Evolutionary conservation across 345 rosid species (phyloP).

Genomic region (Cochlearia excelsa): DNA sequence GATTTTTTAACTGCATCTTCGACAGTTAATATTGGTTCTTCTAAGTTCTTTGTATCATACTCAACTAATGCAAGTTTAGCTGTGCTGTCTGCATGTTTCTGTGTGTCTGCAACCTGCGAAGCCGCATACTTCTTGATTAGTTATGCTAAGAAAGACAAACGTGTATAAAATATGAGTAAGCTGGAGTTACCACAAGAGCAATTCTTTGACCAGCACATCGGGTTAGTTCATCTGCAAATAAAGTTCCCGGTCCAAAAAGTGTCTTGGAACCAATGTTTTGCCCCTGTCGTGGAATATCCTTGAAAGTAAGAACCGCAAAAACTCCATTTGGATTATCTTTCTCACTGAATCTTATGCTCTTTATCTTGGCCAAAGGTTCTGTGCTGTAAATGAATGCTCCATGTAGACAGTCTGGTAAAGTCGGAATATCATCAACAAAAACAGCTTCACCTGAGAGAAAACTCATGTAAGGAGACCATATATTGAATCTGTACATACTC

Average conservation of each 20-base stretch:
- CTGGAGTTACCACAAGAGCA: slow-evolving; percentile 74
- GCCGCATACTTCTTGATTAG: no score
- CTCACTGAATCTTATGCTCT: slow-evolving; percentile 46
- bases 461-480: background rate
- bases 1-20: slow-evolving; percentile 70
- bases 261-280: slow-evolving; percentile 60
- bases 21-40: slow-evolving; percentile 61
- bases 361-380: slow-evolving; percentile 62
- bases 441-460: slow-evolving; percentile 71
- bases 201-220: slow-evolving; percentile 45
- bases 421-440: slow-evolving; percentile 88
- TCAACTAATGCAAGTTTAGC: slow-evolving; percentile 59
- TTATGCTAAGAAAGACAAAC: no score
- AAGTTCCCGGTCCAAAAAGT: slow-evolving; percentile 50
- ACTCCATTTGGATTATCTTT: slow-evolving; percentile 44
- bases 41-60: slow-evolving; percentile 55
- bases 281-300: slow-evolving; percentile 69
- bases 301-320: slow-evolving; percentile 48
- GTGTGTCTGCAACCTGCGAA: slow-evolving; percentile 79
- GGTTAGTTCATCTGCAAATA: slow-evolving; percentile 74
- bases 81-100: slow-evolving; percentile 72
- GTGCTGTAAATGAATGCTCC: slow-evolving; percentile 86
- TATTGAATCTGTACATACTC: background rate
- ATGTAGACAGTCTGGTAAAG: slow-evolving; percentile 61
- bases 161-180: background rate